Base-by-base conservation (phyloP, 2,329 filamentous ascomycete species). In the Metarhizium brunneum region DNA sequence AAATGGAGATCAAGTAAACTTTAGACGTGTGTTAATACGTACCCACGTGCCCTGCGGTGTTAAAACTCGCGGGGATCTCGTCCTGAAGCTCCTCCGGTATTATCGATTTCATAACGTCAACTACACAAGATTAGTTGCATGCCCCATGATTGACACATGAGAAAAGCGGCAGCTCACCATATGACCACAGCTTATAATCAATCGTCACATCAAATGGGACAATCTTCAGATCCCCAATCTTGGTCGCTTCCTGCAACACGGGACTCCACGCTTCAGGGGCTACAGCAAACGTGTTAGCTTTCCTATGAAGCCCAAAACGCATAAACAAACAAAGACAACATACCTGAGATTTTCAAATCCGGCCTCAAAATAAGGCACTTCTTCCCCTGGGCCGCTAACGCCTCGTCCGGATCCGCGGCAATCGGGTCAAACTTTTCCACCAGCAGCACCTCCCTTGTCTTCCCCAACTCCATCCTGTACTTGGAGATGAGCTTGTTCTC, bases 41-140 rank as follows among this genome's bases (percentile, higher is more conserved):
- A 87, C 85, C 82, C 52, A 97, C 85, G 64, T 97, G 92, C 20
- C 94, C 92, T 40, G 92, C 91, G 40, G 86, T 85, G 56, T 90
- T 90, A 75, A 95, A 97, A 51, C 91, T 90, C 36, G 84, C 82
- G 2, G 92, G 92, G 36, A 94, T 84, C 63, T 95, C 91, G 45
- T 86, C 85, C 61, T 91, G 84, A 29, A 88, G 78, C 50, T 90
- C 85, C 61, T 91, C 85, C 0, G 92, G 92, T 1, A 99, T 77
- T 55, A 96, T 83, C 3, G 90, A 83, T 51, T 77, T 77, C 66
- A 96, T 88, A 43, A 99, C 87, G 63, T 97, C 92, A 58, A 87
- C 86, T 88, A 29, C 35, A 30, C 16, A 35, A 11, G 11, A n/a
- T 6, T 32, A 4, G 35, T 50, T 25, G 50, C 40, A 35, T 42